phyloP scores from a whole-genome alignment of 2,329 filamentous ascomycete species.

The Mycocentrospora acerina region DNA sequence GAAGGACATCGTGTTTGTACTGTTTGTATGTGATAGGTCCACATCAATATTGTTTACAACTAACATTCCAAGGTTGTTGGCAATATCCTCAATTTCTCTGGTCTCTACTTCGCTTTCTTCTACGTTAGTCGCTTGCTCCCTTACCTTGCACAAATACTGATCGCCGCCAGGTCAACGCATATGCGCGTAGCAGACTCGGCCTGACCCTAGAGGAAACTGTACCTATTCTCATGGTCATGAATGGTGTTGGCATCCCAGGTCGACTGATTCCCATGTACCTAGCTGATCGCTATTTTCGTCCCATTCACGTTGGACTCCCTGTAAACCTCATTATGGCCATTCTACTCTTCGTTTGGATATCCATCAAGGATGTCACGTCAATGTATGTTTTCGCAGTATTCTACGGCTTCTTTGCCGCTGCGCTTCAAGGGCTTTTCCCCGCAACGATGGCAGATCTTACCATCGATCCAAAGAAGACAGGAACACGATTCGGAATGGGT shows the following conservation, averaged over 20 bases:
- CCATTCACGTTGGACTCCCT: conserved; percentile 46
- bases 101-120: conserved; percentile 45
- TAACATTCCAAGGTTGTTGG: conserved; percentile 36
- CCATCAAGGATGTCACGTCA: conserved; percentile 39
- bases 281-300: conserved; percentile 45
- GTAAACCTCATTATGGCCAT: conserved; percentile 42
- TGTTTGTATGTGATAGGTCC: conserved; percentile 17
- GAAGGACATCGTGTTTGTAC: conserved; percentile 18
- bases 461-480: conserved; percentile 43
- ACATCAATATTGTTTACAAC: conserved; percentile 25
- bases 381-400: conserved; percentile 48
- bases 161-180: conserved; percentile 23
- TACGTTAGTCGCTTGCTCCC: conserved; percentile 23
- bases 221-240: conserved; percentile 51
- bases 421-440: conserved; percentile 48
- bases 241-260: conserved; percentile 51
- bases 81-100: conserved; percentile 28
- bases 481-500: conserved; percentile 51
- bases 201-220: conserved; percentile 33
- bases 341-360: conserved; percentile 49
- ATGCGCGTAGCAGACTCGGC: conserved; percentile 55
- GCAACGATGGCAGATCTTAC: conserved; percentile 48
- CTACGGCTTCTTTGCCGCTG: conserved; percentile 53
- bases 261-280: conserved; percentile 52
- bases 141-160: neutral